Base-by-base conservation (phyloP, 1,284 basidiomycete genomes). In the Sporisorium scitamineum region DNA sequence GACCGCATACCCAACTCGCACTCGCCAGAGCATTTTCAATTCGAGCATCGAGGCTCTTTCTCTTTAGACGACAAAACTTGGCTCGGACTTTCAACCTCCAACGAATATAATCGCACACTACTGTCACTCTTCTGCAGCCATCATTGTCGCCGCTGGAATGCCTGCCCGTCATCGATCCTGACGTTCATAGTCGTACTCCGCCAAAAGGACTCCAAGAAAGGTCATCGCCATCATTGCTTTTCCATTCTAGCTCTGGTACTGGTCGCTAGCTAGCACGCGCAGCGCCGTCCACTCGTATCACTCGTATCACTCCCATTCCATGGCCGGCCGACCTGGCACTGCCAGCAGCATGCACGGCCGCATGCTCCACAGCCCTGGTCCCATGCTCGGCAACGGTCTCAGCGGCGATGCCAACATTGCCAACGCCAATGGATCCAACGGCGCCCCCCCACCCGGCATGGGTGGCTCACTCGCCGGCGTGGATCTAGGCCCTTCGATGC, bases 401-500 rank as follows among this genome's bases (percentile, higher is more conserved):
- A 10, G 39, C 39, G 41, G 37, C 59, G 50, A 45, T 32, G 56
- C 22, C 34, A 29, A 20, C 44, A 63, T 44, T 24, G 34, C 26
- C 61, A 54, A 59, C 20, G 41, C 37, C 44, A 70, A 56, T 20
- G 48, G 51, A 31, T 62, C 63, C 27, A 65, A 54, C 18, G 58
- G 59, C 16, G 60, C 68, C 4, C 54, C 73, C 29, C 65, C 74
- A n/a, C 63, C 73, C 18, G 69, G 65, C n/a, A 79, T 74, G 62
- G 78, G 78, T 11, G 78, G 76, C 11, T 80, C 78, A 1, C 37
- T 80, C 29, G 78, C 78, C 24, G 78, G 78, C 31, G 72, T 80
- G 9, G 78, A 80, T 55, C 65, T 80, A 0, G 76, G 76, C 7
- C 76, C 79, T 10, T 81, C 80, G n/a, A 76, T 81, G 76, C 76